Base-by-base conservation (phyloP, 106 monocot genomes). In the Alisma plantagoaquatica region DNA sequence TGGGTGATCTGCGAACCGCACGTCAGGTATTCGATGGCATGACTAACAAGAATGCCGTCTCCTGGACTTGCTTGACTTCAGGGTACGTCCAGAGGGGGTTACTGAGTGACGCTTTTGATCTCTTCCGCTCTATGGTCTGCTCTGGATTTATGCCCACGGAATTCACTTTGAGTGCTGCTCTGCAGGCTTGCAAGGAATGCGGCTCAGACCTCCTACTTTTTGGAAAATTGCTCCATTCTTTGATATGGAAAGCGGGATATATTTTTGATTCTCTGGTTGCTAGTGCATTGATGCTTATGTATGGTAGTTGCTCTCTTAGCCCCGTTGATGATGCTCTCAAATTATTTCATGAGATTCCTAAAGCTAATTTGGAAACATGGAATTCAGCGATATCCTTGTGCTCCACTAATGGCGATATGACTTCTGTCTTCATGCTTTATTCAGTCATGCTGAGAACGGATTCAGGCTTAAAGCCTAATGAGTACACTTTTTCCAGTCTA, bases 251-350 rank as follows among this genome's bases (percentile, higher is more conserved):
- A 54, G 76, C 53, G 1, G 35, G 16, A 48, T 70, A 70, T 59
- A 42, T 43, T 4, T 45, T 59, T 16, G 73, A 86, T 27, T 67
- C 48, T 21, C 61, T 74, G 18, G 83, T 83, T 3, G 79, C 76
- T 41, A 87, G 83, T 50, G 73, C 82, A 2, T 48, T 93, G 49
- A 71, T 93, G 24, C 77, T 77, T 0, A 83, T 83, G 92, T 87
- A 87, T 41, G 86, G 92, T 22, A 60, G 60, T 49, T 85, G 80
- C 43, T 56, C 33, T 15, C 46, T 71, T 41, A 65, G 43, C 35
- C 62, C 79, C 10, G 16, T 57, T 0, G 27, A 15, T 17, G 19
- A 68, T 53, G 79, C 65, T 29, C 70, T 44, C 32, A 30, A 28
- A 8, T 67, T 87, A 49, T 93, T 93, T 59, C 68, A 75, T 19